Percentiles rank a stretch among this genome's conserved stretches.
These are phyloP conservation scores for Quercus bicolor DNA, from an alignment of 306 rosid species.

Conservation along the genomic window DNA sequence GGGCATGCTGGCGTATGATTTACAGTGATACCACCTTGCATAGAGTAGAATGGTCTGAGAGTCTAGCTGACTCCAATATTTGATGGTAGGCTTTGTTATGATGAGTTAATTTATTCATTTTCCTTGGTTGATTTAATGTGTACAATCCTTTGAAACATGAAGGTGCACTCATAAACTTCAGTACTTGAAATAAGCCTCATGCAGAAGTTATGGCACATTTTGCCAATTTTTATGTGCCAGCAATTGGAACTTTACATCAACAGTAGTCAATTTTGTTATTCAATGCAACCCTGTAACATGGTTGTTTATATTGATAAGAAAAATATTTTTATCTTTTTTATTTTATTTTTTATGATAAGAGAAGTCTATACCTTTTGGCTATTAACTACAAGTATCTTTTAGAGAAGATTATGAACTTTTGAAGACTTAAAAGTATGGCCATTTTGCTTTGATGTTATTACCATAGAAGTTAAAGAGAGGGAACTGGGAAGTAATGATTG, in stretches of 20 bases:
- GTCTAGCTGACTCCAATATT: background rate
- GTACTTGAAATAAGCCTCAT: background rate
- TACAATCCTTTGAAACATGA: background rate
- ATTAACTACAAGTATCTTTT: background rate
- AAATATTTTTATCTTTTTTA: background rate
- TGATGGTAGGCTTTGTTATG: background rate
- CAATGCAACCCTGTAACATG: background rate
- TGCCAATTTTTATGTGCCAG: background rate
- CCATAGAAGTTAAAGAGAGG: background rate
- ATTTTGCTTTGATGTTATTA: background rate
- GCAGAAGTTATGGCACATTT: background rate
- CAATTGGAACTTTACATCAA: background rate
- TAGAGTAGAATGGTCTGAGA: background rate
- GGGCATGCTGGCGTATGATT: background rate
- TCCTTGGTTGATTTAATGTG: background rate
- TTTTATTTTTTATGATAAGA: background rate
- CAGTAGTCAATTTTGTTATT: background rate
- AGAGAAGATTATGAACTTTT: background rate
- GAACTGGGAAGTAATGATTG: background rate
- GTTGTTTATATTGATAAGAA: background rate
- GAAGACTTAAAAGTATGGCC: no score
- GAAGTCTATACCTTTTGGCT: background rate
- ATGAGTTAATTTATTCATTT: background rate
- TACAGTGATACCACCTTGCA: background rate
- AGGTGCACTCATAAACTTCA: background rate